Evolutionary conservation across 148 eudicot species (phyloP).

Genomic region (Rhododendron henanense): DNA sequence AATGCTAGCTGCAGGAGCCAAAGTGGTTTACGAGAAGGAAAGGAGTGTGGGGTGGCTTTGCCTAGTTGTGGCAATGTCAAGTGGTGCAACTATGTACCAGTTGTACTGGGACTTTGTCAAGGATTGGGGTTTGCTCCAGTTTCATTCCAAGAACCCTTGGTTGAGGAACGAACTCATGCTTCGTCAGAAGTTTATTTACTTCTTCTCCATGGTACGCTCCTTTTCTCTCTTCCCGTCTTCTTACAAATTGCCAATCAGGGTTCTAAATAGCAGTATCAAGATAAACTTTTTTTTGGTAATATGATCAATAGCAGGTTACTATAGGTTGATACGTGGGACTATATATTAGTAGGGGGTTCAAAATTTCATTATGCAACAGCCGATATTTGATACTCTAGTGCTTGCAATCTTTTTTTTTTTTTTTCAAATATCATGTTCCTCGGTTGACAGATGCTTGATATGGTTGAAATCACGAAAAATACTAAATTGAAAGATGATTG

Average conservation of each 20-base stretch:
- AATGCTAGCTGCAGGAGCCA: conserved; percentile 98
- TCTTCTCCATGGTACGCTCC: conserved; percentile 77
- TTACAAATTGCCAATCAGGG: not conserved
- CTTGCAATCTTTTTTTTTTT: not conserved
- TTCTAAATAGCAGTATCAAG: not conserved
- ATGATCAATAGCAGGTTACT: not conserved
- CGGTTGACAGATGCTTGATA: not conserved
- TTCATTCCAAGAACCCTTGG: conserved; percentile 91
- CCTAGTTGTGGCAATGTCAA: conserved; percentile 72
- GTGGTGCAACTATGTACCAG: conserved; percentile 85
- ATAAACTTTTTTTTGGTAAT: not conserved
- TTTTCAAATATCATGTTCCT: not conserved
- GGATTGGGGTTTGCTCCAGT: conserved; percentile 96
- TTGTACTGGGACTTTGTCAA: conserved; percentile 98
- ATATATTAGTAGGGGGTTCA: not conserved
- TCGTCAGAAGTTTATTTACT: conserved; percentile 69
- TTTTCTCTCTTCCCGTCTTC: not conserved
- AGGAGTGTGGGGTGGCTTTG: conserved; percentile 58
- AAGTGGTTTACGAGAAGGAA: conserved; percentile 88
- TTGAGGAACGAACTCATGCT: conserved; percentile 86
- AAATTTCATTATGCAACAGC: not conserved
- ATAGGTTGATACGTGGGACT: not conserved
- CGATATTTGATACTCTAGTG: not conserved
- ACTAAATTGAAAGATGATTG: not conserved
- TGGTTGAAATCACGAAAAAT: not conserved